phyloP scores from a whole-genome alignment of 176 grass and related monocot species.

The Bothriochloa decipiens region DNA sequence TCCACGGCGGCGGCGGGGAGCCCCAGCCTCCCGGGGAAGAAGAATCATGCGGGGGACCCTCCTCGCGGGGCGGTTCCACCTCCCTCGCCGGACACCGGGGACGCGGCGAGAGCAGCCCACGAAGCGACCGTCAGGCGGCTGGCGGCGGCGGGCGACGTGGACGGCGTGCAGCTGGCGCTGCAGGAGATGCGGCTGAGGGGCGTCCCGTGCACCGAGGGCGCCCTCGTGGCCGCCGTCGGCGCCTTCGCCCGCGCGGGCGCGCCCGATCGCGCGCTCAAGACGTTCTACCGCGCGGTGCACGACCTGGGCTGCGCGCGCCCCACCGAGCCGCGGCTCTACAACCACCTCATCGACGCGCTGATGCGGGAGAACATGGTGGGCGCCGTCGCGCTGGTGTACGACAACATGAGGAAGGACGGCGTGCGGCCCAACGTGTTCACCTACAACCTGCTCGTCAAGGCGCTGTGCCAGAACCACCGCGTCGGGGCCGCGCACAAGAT shows the following conservation, averaged over 20 bases:
- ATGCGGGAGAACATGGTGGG: constrained; percentile 68
- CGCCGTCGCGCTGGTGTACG: constrained; percentile 58
- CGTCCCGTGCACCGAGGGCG: constrained; percentile 58
- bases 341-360: constrained; percentile 78
- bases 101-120: constrained; percentile 42
- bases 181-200: constrained; percentile 76
- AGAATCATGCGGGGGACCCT: neutral
- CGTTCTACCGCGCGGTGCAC: constrained; percentile 70
- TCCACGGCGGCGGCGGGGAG: neutral
- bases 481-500: constrained; percentile 62
- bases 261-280: constrained; percentile 67
- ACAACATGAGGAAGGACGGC: constrained; percentile 67
- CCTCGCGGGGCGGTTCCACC: neutral
- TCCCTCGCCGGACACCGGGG: neutral
- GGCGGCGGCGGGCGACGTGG: constrained; percentile 57
- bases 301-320: constrained; percentile 61
- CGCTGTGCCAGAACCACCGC: constrained; percentile 78
- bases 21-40: neutral
- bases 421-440: constrained; percentile 75
- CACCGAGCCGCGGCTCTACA: constrained; percentile 72
- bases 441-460: constrained; percentile 82
- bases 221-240: constrained; percentile 52
- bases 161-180: constrained; percentile 69
- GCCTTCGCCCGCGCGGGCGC: constrained; percentile 66
- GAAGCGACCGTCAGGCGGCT: constrained; percentile 68